A percentile compares a stretch with the other conserved stretches of the same genome.
These are phyloP conservation scores for Phytophthora constricta DNA, from an alignment of 352 stramenopile species.

Conservation along the genomic window DNA sequence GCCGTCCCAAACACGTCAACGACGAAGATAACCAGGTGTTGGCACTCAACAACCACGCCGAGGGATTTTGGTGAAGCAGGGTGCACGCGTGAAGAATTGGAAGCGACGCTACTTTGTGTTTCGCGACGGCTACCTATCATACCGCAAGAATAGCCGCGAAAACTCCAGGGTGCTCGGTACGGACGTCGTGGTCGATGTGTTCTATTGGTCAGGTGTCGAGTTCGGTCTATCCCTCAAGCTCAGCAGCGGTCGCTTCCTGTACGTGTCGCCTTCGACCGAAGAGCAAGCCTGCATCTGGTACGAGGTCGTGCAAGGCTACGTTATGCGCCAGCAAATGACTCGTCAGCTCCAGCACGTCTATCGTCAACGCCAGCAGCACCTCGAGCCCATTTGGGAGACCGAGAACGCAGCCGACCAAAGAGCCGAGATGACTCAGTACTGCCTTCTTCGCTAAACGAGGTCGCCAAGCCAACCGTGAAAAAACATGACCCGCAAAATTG, in stretches of 20 bases:
- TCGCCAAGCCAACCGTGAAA: neutral
- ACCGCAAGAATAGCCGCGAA: slow-evolving; percentile 68
- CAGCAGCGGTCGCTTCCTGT: slow-evolving; percentile 50
- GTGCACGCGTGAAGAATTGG: slow-evolving; percentile 77
- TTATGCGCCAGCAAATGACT: slow-evolving; percentile 42
- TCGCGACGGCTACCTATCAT: slow-evolving; percentile 63
- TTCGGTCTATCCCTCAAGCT: slow-evolving; percentile 62
- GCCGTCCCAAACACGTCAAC: slow-evolving; percentile 23
- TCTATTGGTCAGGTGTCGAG: slow-evolving; percentile 55
- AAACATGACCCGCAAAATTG: slow-evolving; percentile 1
- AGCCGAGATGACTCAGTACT: slow-evolving; percentile 25
- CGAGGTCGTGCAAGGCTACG: slow-evolving; percentile 64
- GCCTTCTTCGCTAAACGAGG: slow-evolving; percentile 24
- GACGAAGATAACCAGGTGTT: slow-evolving; percentile 46
- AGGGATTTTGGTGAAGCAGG: slow-evolving; percentile 76
- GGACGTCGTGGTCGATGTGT: slow-evolving; percentile 59
- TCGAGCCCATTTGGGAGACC: slow-evolving; percentile 50
- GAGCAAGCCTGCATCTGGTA: slow-evolving; percentile 68
- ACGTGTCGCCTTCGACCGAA: slow-evolving; percentile 56
- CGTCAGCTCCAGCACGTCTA: slow-evolving; percentile 50
- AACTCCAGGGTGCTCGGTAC: slow-evolving; percentile 52
- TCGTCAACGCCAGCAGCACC: slow-evolving; percentile 46
- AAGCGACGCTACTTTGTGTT: slow-evolving; percentile 84
- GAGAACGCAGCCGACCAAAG: slow-evolving; percentile 36
- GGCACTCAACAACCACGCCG: slow-evolving; percentile 66